A percentile compares a stretch with the other conserved stretches of the same genome.
phyloP scores from a whole-genome alignment of 1,139 yeast species.

The Candida gigantensis region DNA sequence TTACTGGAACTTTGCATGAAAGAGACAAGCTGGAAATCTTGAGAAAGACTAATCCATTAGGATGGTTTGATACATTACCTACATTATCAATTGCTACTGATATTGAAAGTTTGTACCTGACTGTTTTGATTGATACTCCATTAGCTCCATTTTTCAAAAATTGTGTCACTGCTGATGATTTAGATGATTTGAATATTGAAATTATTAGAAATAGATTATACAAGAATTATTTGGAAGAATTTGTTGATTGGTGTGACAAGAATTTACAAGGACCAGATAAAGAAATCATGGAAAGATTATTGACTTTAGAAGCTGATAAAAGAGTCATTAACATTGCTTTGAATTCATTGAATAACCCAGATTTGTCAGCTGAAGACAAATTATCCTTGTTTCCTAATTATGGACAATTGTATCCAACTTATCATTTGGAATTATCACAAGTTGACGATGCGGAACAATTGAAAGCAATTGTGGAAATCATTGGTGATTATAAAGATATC shows the following conservation, averaged over 20 bases:
- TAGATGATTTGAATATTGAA: constrained; percentile 94
- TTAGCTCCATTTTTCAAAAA: constrained; percentile 94
- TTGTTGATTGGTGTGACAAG: constrained; percentile 60
- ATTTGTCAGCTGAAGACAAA: constrained; percentile 70
- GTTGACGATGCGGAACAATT: constrained; percentile 88
- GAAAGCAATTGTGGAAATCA: constrained; percentile 67
- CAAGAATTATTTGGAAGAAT: constrained; percentile 91
- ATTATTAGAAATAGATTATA: constrained; percentile 88
- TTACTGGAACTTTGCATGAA: constrained; percentile 95
- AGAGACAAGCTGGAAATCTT: constrained; percentile 86
- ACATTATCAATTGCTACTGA: constrained; percentile 94
- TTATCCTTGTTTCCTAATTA: constrained; percentile 70
- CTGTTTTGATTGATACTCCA: constrained; percentile 96
- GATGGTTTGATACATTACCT: constrained; percentile 98
- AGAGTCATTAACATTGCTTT: constrained; percentile 88
- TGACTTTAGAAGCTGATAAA: constrained; percentile 93
- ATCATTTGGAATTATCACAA: constrained; percentile 66
- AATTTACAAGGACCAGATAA: constrained; percentile 74
- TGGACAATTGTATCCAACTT: constrained; percentile 80
- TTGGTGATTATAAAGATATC: constrained; percentile 73
- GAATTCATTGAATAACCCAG: constrained; percentile 81
- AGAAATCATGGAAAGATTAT: constrained; percentile 75
- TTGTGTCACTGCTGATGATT: constrained; percentile 88
- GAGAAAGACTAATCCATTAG: constrained; percentile 91
- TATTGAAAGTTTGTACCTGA: constrained; percentile 85